These are phyloP conservation scores for Verticillium isaacii DNA, from an alignment of 2,329 filamentous ascomycete species.

Conservation along the genomic window DNA sequence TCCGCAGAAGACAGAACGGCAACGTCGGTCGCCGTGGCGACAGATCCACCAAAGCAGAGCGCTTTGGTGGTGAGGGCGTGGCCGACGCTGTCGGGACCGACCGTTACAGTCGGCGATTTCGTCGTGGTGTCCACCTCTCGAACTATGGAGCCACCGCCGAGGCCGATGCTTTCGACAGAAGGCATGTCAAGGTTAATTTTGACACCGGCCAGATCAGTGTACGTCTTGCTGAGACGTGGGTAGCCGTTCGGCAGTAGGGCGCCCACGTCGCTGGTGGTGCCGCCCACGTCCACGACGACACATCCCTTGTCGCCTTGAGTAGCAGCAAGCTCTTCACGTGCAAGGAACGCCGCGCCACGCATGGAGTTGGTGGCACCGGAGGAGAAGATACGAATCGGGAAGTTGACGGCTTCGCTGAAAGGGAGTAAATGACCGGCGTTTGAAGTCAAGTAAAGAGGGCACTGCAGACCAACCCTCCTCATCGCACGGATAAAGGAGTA, in stretches of 20 bases:
- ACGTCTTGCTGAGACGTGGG: constrained; percentile 16
- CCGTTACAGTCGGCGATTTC: neutral
- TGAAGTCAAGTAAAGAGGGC: constrained; percentile 40
- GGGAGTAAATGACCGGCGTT: constrained; percentile 36
- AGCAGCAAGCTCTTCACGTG: neutral
- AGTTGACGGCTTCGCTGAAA: constrained; percentile 15
- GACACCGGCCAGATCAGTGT: constrained; percentile 16
- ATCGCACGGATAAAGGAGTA: constrained; percentile 39
- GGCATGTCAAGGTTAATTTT: constrained; percentile 19
- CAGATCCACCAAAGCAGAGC: constrained; percentile 15
- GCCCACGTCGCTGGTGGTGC: constrained; percentile 17
- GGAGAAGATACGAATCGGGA: constrained; percentile 16
- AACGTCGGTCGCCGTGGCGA: constrained; percentile 18
- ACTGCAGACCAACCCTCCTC: constrained; percentile 29
- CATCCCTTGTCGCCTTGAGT: constrained; percentile 2
- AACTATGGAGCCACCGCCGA: constrained; percentile 16
- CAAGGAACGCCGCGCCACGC: constrained; percentile 15
- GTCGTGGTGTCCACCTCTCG: neutral
- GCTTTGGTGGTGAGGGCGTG: constrained; percentile 15
- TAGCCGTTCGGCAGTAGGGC: constrained; percentile 16
- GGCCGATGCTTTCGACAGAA: constrained; percentile 17
- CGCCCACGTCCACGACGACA: constrained; percentile 17
- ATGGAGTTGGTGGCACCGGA: constrained; percentile 20
- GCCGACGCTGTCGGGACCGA: constrained; percentile 20
- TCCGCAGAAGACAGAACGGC: constrained; percentile 10